Conservation (phyloP, 2,329 filamentous ascomycete species). For the Xylaria sp. region DNA sequence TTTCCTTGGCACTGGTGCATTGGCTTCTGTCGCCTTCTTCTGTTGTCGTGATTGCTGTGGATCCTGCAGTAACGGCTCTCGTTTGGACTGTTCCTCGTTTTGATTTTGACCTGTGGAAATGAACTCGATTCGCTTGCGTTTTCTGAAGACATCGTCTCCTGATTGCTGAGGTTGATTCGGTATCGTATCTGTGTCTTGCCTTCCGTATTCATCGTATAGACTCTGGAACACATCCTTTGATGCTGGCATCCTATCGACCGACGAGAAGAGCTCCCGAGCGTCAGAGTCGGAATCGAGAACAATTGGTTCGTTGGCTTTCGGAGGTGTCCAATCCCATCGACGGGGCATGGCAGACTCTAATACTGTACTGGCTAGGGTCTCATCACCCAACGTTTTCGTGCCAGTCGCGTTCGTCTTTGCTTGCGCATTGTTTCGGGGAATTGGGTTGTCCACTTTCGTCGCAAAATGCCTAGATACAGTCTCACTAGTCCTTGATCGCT, state of each 20-base stretch:
- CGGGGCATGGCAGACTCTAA: slow-evolving; percentile 48
- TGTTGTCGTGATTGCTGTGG: slow-evolving; percentile 10
- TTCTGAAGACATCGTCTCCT: slow-evolving; percentile 38
- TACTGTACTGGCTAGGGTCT: background rate
- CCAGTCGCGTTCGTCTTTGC: background rate
- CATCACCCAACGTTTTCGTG: background rate
- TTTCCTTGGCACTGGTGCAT: slow-evolving; percentile 56
- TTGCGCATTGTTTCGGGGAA: background rate
- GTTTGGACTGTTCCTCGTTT: slow-evolving; percentile 22
- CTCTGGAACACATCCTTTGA: slow-evolving; percentile 38
- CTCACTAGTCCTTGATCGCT: slow-evolving; percentile 26
- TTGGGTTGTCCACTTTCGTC: slow-evolving; percentile 8
- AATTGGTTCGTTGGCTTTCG: slow-evolving; percentile 37
- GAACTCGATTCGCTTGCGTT: slow-evolving; percentile 53
- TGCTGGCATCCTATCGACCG: slow-evolving; percentile 14
- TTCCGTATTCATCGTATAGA: slow-evolving; percentile 41
- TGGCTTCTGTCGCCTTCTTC: slow-evolving; percentile 34
- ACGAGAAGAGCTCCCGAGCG: slow-evolving; percentile 31
- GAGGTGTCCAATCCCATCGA: slow-evolving; percentile 64
- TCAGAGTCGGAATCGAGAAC: slow-evolving; percentile 32
- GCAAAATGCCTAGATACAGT: slow-evolving; percentile 30
- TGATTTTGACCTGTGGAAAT: slow-evolving; percentile 34
- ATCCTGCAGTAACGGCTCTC: slow-evolving; percentile 28
- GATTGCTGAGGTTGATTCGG: slow-evolving; percentile 9
- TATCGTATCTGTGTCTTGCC: slow-evolving; percentile 23